Evolutionary conservation across 495 filamentous ascomycete species (phyloP).

Genomic region (Neurospora sp.): DNA sequence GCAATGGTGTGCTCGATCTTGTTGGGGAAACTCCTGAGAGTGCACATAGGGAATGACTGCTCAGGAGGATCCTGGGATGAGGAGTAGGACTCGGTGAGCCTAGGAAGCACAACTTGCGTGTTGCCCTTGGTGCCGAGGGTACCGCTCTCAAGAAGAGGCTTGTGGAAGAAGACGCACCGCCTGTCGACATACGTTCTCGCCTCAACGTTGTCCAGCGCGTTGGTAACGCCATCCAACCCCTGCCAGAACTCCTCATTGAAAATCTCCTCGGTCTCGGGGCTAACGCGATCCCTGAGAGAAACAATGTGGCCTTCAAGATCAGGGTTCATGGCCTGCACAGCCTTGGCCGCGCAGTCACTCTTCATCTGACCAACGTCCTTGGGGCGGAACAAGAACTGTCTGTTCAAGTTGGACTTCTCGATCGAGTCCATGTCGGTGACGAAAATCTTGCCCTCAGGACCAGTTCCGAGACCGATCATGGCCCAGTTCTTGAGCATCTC

Average conservation of each 20-base stretch:
- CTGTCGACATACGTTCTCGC: slow-evolving; percentile 96
- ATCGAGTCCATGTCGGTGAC: slow-evolving; percentile 98
- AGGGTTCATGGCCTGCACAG: slow-evolving; percentile 90
- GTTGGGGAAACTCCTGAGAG: slow-evolving; percentile 95
- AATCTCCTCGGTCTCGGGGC: slow-evolving; percentile 83
- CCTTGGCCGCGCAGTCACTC: slow-evolving; percentile 87
- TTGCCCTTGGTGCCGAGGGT: slow-evolving; percentile 98
- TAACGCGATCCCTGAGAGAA: slow-evolving; percentile 79
- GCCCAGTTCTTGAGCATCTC: slow-evolving; percentile 99
- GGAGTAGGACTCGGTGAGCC: slow-evolving; percentile 92
- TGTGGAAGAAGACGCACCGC: slow-evolving; percentile 97
- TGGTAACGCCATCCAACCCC: slow-evolving; percentile 83
- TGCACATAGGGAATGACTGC: slow-evolving; percentile 98
- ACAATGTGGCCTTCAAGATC: slow-evolving; percentile 78
- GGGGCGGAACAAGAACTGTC: slow-evolving; percentile 91
- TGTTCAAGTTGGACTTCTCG: slow-evolving; percentile 97
- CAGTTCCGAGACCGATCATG: slow-evolving; percentile 90
- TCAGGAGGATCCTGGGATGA: slow-evolving; percentile 98
- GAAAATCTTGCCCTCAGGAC: slow-evolving; percentile 75
- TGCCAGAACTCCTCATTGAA: slow-evolving; percentile 96
- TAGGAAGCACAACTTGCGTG: slow-evolving; percentile 86
- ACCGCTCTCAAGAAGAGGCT: slow-evolving; percentile 91
- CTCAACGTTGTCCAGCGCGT: slow-evolving; percentile 96
- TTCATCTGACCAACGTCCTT: slow-evolving; percentile 95
- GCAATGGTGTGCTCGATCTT: slow-evolving; percentile 98